Evolutionary conservation across 345 rosid species (phyloP), one percentile per base, ranked within the genome.

Genomic region (Euphorbia lathyris): DNA sequence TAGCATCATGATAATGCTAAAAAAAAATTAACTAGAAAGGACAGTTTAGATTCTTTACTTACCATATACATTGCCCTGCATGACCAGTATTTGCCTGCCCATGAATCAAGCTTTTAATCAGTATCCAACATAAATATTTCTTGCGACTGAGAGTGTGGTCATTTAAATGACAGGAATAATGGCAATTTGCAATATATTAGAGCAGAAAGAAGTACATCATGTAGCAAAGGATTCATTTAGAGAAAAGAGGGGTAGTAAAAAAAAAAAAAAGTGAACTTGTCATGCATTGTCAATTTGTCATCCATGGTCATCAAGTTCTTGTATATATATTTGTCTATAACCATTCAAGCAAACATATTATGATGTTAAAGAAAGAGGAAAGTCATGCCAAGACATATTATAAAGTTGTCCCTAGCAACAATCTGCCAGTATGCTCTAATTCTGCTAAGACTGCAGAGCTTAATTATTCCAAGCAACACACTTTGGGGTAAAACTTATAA

Each of bases 21-120:
- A n/a, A n/a, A n/a, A n/a, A n/a, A n/a, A 7, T 66, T 25, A 34
- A 48, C 9, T n/a, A 14, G 51, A 36, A 76, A 13, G 51, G 1
- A 19, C 26, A 40, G 43, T 45, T 22, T 55, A 61, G 63, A 69
- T 56, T 53, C 43, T 59, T 50, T 36, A 81, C 86, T 75, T 66
- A 85, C 91, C 90, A 82, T 64, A 71, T 80, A 58, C 72, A 65
- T 67, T 71, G 84, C 63, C 78, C 77, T 50, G 76, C 77, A 50
- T 74, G 75, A 75, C 74, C 72, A 34, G 77, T 55, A 34, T 58
- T 73, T 34, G 61, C 86, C 91, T 87, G 83, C n/a, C 64, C 60
- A 32, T 52, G 13, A 55, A 71, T 70, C 4, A 42, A 32, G 11
- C 7, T 45, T 43, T 17, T 2, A 22, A 36, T 68, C 8, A 61